Conservation (phyloP, 2,329 filamentous ascomycete genomes). For the Xylaria sp. region DNA sequence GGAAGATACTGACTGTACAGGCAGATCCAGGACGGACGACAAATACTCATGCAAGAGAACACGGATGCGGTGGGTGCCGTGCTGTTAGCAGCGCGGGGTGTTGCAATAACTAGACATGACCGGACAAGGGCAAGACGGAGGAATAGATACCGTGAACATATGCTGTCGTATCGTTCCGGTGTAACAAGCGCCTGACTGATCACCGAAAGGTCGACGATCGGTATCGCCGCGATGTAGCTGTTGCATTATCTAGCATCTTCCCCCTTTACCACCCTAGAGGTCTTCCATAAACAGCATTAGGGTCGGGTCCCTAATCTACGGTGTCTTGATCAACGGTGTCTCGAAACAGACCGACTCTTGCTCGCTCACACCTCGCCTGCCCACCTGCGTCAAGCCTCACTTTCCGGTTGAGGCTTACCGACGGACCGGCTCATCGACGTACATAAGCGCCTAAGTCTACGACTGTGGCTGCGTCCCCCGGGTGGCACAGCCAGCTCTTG, state of each 20-base stretch:
- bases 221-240: neutral
- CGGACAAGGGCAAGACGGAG: conserved; percentile 12
- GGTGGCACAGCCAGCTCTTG: conserved; percentile 21
- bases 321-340: conserved; percentile 13
- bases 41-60: conserved; percentile 10
- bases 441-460: conserved; percentile 2
- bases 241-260: neutral
- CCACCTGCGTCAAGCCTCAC: conserved; percentile 2
- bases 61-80: conserved; percentile 7
- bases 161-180: conserved; percentile 17
- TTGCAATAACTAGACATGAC: conserved; percentile 11
- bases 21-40: neutral
- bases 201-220: conserved; percentile 10
- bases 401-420: neutral
- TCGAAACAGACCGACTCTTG: neutral
- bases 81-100: neutral
- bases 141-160: conserved; percentile 2
- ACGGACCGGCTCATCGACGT: neutral
- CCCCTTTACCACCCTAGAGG: neutral
- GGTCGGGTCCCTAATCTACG: neutral
- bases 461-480: conserved; percentile 11
- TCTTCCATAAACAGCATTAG: neutral
- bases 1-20: neutral
- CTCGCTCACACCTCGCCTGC: neutral
- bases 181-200: conserved; percentile 20